Percentiles rank a stretch among this genome's conserved stretches.
phyloP scores from a whole-genome alignment of 805 yeast species.

The Groenewaldozyma tartarivorans region DNA sequence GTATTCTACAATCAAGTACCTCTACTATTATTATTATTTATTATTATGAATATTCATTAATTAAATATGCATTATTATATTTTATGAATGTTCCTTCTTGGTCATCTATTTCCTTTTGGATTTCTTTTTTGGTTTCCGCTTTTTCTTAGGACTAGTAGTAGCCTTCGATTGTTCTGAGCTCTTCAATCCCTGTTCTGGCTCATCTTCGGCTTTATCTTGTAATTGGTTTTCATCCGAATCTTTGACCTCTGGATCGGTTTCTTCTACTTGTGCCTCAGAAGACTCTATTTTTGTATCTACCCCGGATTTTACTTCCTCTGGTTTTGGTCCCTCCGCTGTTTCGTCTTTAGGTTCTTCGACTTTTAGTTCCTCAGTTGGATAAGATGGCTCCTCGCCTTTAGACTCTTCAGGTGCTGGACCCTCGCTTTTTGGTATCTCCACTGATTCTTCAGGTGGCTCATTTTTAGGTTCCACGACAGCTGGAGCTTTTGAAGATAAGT shows the following conservation, averaged over 20 bases:
- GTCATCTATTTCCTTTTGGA: too few species aligned
- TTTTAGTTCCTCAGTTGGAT: background rate
- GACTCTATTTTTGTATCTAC: conserved; percentile 3
- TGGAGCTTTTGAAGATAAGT: background rate
- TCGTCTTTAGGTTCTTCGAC: conserved; percentile 8
- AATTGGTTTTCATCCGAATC: background rate
- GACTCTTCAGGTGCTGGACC: background rate
- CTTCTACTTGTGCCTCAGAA: background rate
- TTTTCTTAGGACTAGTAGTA: too few species aligned
- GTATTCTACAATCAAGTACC: too few species aligned
- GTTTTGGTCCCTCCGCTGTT: conserved; percentile 8
- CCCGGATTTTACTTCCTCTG: background rate
- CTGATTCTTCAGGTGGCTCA: conserved; percentile 7
- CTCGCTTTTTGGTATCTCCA: background rate
- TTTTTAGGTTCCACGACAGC: background rate
- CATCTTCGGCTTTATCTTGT: too few species aligned
- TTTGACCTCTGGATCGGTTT: background rate
- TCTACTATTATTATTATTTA: too few species aligned
- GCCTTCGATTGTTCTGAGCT: too few species aligned
- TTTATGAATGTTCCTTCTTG: too few species aligned
- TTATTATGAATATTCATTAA: too few species aligned
- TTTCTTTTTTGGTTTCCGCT: too few species aligned
- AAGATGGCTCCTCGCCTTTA: conserved; percentile 1
- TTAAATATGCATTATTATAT: too few species aligned
- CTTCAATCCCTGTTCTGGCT: too few species aligned